phyloP scores from a whole-genome alignment of 192 early-diverging fungal species.

The Coemansia sp. region DNA sequence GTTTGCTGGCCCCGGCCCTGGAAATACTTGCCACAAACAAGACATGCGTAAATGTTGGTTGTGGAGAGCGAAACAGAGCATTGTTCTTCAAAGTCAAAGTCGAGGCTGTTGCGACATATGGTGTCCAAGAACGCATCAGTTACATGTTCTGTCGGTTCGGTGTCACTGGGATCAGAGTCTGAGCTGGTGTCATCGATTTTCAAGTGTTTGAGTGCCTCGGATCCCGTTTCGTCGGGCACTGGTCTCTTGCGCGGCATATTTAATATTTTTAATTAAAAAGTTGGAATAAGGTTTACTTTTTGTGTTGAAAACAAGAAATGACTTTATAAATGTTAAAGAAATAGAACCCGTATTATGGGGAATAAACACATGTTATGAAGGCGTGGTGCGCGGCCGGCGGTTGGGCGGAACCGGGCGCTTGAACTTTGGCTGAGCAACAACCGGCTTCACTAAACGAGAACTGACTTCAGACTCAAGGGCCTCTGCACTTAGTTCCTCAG shows the following conservation, averaged over 20 bases:
- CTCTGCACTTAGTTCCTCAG: slow-evolving; percentile 56
- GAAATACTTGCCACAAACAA: slow-evolving; percentile 95
- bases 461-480: slow-evolving; percentile 59
- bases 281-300: too few relatives aligned
- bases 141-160: slow-evolving; percentile 3
- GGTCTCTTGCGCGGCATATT: neutral
- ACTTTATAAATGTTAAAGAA: too few relatives aligned
- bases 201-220: neutral
- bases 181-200: neutral
- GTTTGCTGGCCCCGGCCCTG: slow-evolving; percentile 89
- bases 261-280: too few relatives aligned
- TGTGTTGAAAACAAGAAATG: too few relatives aligned
- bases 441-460: neutral
- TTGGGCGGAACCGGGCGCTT: slow-evolving; percentile 45
- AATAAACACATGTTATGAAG: neutral
- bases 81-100: slow-evolving; percentile 99
- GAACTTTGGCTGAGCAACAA: slow-evolving; percentile 26
- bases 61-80: slow-evolving; percentile 94
- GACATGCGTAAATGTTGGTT: slow-evolving; percentile 93
- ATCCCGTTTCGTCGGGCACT: neutral
- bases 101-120: slow-evolving; percentile 80
- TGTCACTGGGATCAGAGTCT: neutral
- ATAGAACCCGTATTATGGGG: neutral
- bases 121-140: slow-evolving; percentile 76
- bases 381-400: slow-evolving; percentile 36